Conservation (phyloP, 2,329 filamentous ascomycete species). For the Stachybotrys chlorohalonatus region DNA sequence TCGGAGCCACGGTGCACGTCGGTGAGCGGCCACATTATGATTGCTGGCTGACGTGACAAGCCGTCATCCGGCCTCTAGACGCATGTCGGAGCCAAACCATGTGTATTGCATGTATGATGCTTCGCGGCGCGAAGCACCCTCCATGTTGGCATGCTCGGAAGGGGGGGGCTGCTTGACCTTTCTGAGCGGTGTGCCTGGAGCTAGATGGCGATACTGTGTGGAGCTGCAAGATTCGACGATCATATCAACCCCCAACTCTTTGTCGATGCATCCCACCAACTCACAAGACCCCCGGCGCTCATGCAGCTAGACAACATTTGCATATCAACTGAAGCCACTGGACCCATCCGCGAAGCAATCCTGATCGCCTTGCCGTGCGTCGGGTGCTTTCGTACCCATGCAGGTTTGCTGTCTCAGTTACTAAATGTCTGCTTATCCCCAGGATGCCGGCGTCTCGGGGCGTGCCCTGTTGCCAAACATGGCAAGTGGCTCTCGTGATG, state of each 20-base stretch:
- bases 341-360: neutral
- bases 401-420: neutral
- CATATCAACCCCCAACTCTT: neutral
- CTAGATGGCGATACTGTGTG: neutral
- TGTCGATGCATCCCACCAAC: neutral
- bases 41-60: neutral
- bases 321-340: neutral
- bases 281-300: neutral
- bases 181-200: neutral
- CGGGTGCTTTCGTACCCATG: neutral
- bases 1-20: too few relatives aligned
- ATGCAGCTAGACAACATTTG: neutral
- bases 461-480: neutral
- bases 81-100: neutral
- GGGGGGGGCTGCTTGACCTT: too few relatives aligned
- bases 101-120: neutral
- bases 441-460: neutral
- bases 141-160: neutral
- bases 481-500: neutral
- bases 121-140: neutral
- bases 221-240: neutral
- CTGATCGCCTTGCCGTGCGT: too few relatives aligned
- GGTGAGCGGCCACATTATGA: neutral
- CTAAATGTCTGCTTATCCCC: neutral
- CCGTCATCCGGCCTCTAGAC: neutral